These are phyloP conservation scores for Daldinia loculata DNA, from an alignment of 495 filamentous ascomycete species.

Conservation along the genomic window DNA sequence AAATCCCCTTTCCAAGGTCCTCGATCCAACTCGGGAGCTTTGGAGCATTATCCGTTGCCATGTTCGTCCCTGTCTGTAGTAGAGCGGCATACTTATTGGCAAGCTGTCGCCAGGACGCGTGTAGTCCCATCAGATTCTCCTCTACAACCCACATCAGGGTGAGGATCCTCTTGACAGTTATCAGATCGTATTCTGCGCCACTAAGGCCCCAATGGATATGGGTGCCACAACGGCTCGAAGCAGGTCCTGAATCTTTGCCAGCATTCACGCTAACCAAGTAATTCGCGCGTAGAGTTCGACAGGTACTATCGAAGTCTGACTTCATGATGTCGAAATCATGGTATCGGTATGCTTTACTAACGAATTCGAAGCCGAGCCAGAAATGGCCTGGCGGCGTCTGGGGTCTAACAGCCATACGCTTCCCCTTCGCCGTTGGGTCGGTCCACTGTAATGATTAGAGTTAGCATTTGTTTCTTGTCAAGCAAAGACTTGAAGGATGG, in stretches of 20 bases:
- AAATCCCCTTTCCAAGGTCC: slow-evolving; percentile 10
- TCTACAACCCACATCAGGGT: slow-evolving; percentile 34
- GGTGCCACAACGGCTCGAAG: slow-evolving; percentile 25
- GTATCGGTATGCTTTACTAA: slow-evolving; percentile 26
- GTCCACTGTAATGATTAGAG: slow-evolving; percentile 16
- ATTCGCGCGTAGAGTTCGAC: slow-evolving; percentile 13
- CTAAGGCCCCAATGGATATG: slow-evolving; percentile 35
- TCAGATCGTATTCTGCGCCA: slow-evolving; percentile 12
- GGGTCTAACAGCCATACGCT: slow-evolving; percentile 30
- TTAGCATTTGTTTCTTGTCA: background rate
- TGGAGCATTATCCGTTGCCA: slow-evolving; percentile 5
- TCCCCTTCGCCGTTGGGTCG: slow-evolving; percentile 14
- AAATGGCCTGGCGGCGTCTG: slow-evolving; percentile 20
- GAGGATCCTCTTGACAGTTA: slow-evolving; percentile 22
- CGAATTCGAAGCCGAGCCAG: slow-evolving; percentile 37
- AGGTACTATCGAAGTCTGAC: slow-evolving; percentile 18
- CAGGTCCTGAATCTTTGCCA: slow-evolving; percentile 20
- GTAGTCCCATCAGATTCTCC: slow-evolving; percentile 28
- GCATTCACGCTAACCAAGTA: slow-evolving; percentile 30
- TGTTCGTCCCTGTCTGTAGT: slow-evolving; percentile 31
- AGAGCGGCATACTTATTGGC: slow-evolving; percentile 30
- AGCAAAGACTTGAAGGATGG: background rate
- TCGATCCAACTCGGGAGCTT: slow-evolving; percentile 25
- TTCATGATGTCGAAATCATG: slow-evolving; percentile 16
- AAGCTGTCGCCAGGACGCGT: slow-evolving; percentile 28